Evolutionary conservation across 1,139 yeast genomes (phyloP).

Genomic region (Debaryomyces fabryi): DNA sequence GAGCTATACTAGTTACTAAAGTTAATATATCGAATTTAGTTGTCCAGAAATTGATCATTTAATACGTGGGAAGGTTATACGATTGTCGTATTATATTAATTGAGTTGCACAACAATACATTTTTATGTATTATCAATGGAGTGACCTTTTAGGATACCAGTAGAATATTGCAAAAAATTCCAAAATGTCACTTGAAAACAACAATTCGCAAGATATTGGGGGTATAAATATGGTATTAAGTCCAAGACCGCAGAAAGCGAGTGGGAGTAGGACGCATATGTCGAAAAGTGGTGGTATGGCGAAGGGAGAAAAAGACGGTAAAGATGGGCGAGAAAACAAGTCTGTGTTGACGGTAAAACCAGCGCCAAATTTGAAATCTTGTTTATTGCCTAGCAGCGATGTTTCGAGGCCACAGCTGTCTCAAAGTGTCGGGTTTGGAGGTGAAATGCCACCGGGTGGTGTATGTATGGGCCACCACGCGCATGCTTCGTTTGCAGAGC

Average conservation of each 20-base stretch:
- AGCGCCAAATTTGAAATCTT: slow-evolving; percentile 28
- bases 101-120: neutral
- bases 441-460: slow-evolving; percentile 1
- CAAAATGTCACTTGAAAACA: neutral
- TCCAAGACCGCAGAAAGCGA: slow-evolving; percentile 2
- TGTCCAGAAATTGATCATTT: neutral
- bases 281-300: neutral
- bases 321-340: neutral
- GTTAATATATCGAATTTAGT: neutral
- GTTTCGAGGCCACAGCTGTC: slow-evolving; percentile 1
- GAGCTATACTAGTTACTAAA: neutral
- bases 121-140: neutral
- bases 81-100: neutral
- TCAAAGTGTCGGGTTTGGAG: slow-evolving; percentile 3
- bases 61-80: neutral
- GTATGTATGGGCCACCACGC: neutral
- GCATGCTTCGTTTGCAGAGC: slow-evolving; percentile 25
- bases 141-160: neutral
- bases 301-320: neutral
- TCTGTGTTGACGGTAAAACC: slow-evolving; percentile 19
- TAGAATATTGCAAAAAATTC: neutral
- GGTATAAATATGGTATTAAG: neutral
- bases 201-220: neutral
- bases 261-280: neutral
- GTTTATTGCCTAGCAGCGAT: slow-evolving; percentile 19